Conservation (phyloP, 345 rosid species). For the Gossypium ekmanianum region DNA sequence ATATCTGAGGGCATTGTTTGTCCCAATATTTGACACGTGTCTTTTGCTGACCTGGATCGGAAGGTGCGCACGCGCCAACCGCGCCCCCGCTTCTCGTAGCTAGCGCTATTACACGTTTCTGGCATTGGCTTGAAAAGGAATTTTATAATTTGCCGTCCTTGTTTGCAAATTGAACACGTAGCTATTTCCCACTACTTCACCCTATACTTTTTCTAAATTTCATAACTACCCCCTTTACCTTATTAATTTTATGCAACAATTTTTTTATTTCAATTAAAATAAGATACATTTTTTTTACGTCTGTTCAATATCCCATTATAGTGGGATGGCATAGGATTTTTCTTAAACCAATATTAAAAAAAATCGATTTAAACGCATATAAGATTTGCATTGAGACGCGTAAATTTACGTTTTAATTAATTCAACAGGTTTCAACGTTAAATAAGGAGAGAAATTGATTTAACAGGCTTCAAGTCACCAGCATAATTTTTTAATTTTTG, state of each 20-base stretch:
- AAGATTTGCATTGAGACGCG: rapidly evolving
- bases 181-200: not conserved
- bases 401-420: too few relatives aligned
- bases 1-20: constrained; percentile 22
- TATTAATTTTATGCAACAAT: not conserved
- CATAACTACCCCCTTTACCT: not conserved
- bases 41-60: constrained; percentile 28
- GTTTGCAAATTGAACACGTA: constrained; percentile 2
- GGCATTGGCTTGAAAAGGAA: not conserved
- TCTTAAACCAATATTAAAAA: too few relatives aligned
- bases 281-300: too few relatives aligned
- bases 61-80: constrained; percentile 6
- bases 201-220: not conserved
- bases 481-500: too few relatives aligned
- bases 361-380: too few relatives aligned
- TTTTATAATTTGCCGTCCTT: constrained; percentile 13
- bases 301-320: too few relatives aligned
- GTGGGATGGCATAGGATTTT: too few relatives aligned
- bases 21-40: constrained; percentile 30
- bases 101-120: constrained; percentile 20
- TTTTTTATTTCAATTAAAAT: too few relatives aligned
- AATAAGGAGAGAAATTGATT: too few relatives aligned
- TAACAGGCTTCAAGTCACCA: too few relatives aligned
- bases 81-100: not conserved
- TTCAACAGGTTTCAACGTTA: rapidly evolving